Evolutionary conservation across 805 yeast genomes (phyloP), one percentile per base, ranked within the genome.

Genomic region (Sugiyamaella valdiviana): DNA sequence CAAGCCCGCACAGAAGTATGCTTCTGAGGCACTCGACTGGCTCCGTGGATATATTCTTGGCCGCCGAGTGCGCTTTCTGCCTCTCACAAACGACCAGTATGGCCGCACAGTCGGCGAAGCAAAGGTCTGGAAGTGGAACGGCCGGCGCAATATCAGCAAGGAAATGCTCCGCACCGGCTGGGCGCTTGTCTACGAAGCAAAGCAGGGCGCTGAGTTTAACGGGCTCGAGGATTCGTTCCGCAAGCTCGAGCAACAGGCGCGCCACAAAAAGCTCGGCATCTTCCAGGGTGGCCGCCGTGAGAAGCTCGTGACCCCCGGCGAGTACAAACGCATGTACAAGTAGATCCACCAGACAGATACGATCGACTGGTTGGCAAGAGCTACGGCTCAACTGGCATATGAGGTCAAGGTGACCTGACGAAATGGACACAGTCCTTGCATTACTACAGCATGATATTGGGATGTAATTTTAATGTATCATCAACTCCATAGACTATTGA

Each of bases 101-200:
- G 84, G 82, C 49, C 69, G 99, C 46, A 82, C 88, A 24, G 97
- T 93, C 3, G 89, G 88, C 14, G 81, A 83, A 55, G 91, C 84
- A 2, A 66, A 71, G 32, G 72, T 79, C 23, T 67, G 78, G 61
- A 77, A 77, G 63, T 76, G 79, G 68, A 78, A 80, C 17, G 93
- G 95, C 0, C 75, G 75, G 56, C 77, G 76, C 52, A 95, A 93
- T 61, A 82, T 93, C 14, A 84, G 96, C 59, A 79, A 82, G 5
- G 93, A 91, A 63, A 88, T 93, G 96, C 67, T 93, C 15, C 75
- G 78, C 40, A 68, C 76, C 36, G 99, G 99, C 0, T 70, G 89
- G 61, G 97, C 87, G 0, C 78, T 89, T 0, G 90, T 90, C 0
- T 93, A 93, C 59, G 98, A 91, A 62, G 85, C 88, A 1, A 84